Percentiles rank a stretch among this genome's conserved stretches.
Evolutionary conservation across 139 green algal species (phyloP).

Genomic region (Coelastrella sp.): DNA sequence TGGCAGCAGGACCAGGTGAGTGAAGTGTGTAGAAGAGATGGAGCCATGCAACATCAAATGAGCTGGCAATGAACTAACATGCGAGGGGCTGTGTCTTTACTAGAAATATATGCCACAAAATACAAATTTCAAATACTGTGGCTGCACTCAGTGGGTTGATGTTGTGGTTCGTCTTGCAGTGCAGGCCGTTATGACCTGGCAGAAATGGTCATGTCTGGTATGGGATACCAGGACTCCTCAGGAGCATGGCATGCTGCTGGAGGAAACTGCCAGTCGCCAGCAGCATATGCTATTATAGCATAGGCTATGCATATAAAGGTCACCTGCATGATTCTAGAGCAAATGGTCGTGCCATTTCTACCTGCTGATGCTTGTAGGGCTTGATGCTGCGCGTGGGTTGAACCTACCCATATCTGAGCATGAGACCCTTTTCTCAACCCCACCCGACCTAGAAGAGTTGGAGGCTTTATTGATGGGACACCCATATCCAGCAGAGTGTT

Average conservation of each 20-base stretch:
- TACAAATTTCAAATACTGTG: neutral
- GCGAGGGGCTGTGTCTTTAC: neutral
- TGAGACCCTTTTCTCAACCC: conserved; percentile 39
- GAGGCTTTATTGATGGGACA: conserved; percentile 27
- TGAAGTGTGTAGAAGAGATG: neutral
- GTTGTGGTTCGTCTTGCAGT: too few species aligned
- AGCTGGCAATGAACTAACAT: too few species aligned
- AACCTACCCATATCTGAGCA: conserved; percentile 31
- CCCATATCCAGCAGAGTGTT: conserved; percentile 28
- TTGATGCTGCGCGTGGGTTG: conserved; percentile 18
- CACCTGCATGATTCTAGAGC: neutral
- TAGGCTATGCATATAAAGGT: neutral
- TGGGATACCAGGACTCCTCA: too few species aligned
- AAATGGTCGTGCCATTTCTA: neutral
- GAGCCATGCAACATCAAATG: too few species aligned
- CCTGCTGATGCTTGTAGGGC: conserved; percentile 5
- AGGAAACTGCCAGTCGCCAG: neutral
- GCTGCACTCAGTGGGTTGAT: too few species aligned
- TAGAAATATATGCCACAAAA: neutral
- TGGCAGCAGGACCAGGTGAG: conserved; percentile 20
- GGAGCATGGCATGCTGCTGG: neutral
- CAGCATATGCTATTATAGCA: neutral
- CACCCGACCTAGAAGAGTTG: conserved; percentile 34
- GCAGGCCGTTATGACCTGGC: too few species aligned
- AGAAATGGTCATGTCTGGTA: too few species aligned